phyloP scores from a whole-genome alignment of 129 eudicot genomes.

The Flaveria sonorensis region DNA sequence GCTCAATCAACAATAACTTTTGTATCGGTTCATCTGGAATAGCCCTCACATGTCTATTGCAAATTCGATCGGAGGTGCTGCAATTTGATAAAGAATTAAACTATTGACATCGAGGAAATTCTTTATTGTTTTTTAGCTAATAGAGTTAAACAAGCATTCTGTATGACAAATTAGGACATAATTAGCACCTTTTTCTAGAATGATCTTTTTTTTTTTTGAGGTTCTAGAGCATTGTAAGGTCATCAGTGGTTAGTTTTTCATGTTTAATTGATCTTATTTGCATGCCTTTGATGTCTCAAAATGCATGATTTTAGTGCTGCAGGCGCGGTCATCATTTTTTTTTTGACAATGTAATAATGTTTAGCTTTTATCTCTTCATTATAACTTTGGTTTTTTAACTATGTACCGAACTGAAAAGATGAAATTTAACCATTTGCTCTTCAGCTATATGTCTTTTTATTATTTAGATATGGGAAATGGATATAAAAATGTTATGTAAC shows the following conservation, averaged over 20 bases:
- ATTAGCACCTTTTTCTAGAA: background rate
- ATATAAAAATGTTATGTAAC: conserved; percentile 4
- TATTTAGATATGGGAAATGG: background rate
- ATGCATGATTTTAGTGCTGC: background rate
- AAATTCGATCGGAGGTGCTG: conserved; percentile 4
- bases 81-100: conserved; percentile 14
- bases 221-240: background rate
- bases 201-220: background rate
- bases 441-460: background rate
- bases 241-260: conserved; percentile 9
- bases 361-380: background rate
- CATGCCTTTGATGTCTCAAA: background rate
- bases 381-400: conserved; percentile 7
- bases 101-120: background rate
- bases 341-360: conserved; percentile 23
- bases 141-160: background rate
- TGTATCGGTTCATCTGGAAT: background rate
- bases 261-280: conserved; percentile 18
- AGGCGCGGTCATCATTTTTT: background rate
- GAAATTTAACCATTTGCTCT: background rate
- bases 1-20: background rate
- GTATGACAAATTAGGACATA: conserved; percentile 1
- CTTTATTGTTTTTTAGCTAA: too few species aligned
- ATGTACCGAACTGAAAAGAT: conserved; percentile 14
- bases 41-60: conserved; percentile 11